phyloP scores from a whole-genome alignment of 2,329 filamentous ascomycete genomes.

The Metarhizium rileyi region DNA sequence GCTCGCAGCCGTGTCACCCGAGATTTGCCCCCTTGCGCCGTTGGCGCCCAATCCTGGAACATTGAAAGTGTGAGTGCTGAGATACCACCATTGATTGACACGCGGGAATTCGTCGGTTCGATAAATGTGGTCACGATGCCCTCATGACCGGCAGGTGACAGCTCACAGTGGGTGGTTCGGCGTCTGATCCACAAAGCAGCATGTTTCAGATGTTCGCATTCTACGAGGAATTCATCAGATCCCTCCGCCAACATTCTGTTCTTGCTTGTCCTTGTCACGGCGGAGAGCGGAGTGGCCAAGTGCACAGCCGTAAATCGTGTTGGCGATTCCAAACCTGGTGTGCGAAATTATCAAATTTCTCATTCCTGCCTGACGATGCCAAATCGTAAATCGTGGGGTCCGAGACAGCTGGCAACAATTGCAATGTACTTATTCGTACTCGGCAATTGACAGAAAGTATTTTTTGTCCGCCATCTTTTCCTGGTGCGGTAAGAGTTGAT shows the following conservation, averaged over 20 bases:
- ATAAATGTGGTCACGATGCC: not conserved
- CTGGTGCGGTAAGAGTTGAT: not conserved
- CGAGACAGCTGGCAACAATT: not conserved
- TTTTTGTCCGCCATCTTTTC: not conserved
- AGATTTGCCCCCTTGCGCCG: not conserved
- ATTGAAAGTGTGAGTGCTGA: no score
- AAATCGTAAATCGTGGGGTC: not conserved
- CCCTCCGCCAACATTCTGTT: not conserved
- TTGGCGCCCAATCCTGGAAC: not conserved
- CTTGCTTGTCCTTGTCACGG: not conserved
- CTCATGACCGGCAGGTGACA: constrained; percentile 3
- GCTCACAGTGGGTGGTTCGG: not conserved
- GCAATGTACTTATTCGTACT: not conserved
- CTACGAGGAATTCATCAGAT: not conserved
- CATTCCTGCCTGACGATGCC: constrained; percentile 2
- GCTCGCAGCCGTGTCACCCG: not conserved
- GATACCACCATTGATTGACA: no score
- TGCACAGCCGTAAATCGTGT: not conserved
- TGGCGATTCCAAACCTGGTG: not conserved
- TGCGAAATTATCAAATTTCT: constrained; percentile 1
- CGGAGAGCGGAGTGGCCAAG: not conserved
- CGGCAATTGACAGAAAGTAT: not conserved
- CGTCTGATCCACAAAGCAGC: not conserved
- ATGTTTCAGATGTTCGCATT: not conserved
- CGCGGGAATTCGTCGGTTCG: not conserved